These are phyloP conservation scores for Mariannaea sp. DNA, from an alignment of 2,329 filamentous ascomycete species.

Conservation along the genomic window DNA sequence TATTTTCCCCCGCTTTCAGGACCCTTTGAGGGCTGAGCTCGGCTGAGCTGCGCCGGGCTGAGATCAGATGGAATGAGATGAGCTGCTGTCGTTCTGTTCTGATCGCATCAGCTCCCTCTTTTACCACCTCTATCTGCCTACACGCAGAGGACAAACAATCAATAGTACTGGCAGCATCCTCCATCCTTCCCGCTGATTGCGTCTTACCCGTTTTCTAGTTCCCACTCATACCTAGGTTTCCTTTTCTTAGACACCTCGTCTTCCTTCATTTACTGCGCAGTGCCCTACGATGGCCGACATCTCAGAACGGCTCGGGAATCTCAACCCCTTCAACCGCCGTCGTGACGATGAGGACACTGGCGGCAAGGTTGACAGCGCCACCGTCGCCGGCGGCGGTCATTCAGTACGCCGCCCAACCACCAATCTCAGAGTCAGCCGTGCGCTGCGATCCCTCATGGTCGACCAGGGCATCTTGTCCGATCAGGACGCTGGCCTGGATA, in stretches of 20 bases:
- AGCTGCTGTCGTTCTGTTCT: no score
- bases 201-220: no score
- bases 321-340: constrained; percentile 40
- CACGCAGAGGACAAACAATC: no score
- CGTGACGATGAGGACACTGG: constrained; percentile 44
- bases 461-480: constrained; percentile 56
- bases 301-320: constrained; percentile 34
- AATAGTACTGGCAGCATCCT: no score
- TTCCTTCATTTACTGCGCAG: no score
- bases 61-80: no score
- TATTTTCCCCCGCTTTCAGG: constrained; percentile 8
- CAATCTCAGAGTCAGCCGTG: constrained; percentile 62
- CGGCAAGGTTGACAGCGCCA: constrained; percentile 43
- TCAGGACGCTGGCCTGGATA: constrained; percentile 52
- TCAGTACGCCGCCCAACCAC: constrained; percentile 54
- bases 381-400: constrained; percentile 65
- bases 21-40: constrained; percentile 15
- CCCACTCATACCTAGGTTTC: no score
- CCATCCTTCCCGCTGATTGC: no score
- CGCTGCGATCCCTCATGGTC: constrained; percentile 60
- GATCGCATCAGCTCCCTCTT: constrained; percentile 20
- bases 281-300: constrained; percentile 39
- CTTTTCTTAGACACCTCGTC: neutral
- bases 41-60: constrained; percentile 10
- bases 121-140: no score